Conservation (phyloP, 495 filamentous ascomycete genomes). For the Venustampulla echinocandica region DNA sequence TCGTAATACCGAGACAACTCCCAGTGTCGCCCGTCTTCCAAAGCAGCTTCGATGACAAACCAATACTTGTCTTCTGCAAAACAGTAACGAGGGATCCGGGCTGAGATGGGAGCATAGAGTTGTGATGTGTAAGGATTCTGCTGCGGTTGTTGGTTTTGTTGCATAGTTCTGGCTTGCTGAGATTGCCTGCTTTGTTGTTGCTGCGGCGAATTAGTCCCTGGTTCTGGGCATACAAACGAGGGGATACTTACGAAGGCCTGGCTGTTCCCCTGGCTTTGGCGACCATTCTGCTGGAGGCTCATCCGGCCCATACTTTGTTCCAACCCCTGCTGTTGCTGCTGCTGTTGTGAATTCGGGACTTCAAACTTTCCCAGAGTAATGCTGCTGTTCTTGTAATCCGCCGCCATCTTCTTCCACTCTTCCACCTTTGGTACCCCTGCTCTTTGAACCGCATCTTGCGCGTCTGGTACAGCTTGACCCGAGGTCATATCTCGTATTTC, state of each 20-base stretch:
- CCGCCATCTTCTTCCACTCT: conserved; percentile 99
- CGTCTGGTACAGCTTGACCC: conserved; percentile 71
- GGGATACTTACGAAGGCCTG: conserved; percentile 32
- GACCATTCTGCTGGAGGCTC: conserved; percentile 49
- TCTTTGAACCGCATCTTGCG: conserved; percentile 74
- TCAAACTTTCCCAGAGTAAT: conserved; percentile 92
- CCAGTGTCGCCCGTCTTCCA: conserved; percentile 90
- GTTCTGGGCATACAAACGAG: not conserved
- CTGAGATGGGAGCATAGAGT: conserved; percentile 51
- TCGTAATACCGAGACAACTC: conserved; percentile 90
- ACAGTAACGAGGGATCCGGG: conserved; percentile 85
- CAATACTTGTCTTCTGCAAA: conserved; percentile 98
- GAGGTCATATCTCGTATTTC: conserved; percentile 93
- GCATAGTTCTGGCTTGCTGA: conserved; percentile 25
- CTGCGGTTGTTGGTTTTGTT: conserved; percentile 23
- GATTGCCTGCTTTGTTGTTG: conserved; percentile 19
- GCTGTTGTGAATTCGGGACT: conserved; percentile 34
- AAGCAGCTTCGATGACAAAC: conserved; percentile 88
- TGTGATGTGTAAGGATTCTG: conserved; percentile 30
- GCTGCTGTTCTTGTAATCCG: conserved; percentile 98
- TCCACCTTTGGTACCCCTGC: conserved; percentile 96
- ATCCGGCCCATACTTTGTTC: conserved; percentile 63
- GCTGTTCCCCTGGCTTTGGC: conserved; percentile 35
- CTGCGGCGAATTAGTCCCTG: conserved; percentile 3
- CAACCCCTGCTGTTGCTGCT: conserved; percentile 41